phyloP scores from a whole-genome alignment of 441 rosid species.

The Mallotus repandus region DNA sequence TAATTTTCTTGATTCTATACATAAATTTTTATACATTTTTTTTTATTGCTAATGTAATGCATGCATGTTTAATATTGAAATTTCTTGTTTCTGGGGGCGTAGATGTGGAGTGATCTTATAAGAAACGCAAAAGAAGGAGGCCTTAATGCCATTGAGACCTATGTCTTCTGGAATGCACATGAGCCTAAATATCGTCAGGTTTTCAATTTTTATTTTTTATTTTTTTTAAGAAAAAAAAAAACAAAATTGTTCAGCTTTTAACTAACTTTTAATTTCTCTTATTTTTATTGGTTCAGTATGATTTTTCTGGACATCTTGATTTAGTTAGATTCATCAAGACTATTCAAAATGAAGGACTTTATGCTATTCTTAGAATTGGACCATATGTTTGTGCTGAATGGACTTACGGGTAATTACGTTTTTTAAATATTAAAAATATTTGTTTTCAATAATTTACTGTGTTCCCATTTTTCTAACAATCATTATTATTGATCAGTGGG shows the following conservation, averaged over 20 bases:
- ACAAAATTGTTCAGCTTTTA: not conserved
- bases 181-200: constrained; percentile 10
- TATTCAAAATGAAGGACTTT: constrained; percentile 33
- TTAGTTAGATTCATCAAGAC: not conserved
- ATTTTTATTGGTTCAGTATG: constrained; percentile 19
- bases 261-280: no score
- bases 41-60: not conserved
- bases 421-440: no score
- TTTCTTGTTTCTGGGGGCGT: not conserved
- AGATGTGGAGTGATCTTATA: constrained; percentile 32
- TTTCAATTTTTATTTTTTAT: no score
- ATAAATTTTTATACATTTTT: not conserved
- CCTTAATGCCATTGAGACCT: constrained; percentile 20
- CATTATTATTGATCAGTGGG: constrained; percentile 32
- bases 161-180: constrained; percentile 33
- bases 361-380: constrained; percentile 57
- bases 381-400: constrained; percentile 69
- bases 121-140: constrained; percentile 28
- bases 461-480: no score
- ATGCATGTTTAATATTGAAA: not conserved
- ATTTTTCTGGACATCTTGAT: constrained; percentile 38
- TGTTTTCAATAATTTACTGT: no score
- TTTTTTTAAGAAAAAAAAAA: no score
- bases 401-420: constrained; percentile 46
- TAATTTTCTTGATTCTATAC: not conserved